Percentiles rank a stretch among this genome's conserved stretches.
These are phyloP conservation scores for Globisporangium sylvaticum DNA, from an alignment of 352 stramenopile genomes.

Conservation along the genomic window DNA sequence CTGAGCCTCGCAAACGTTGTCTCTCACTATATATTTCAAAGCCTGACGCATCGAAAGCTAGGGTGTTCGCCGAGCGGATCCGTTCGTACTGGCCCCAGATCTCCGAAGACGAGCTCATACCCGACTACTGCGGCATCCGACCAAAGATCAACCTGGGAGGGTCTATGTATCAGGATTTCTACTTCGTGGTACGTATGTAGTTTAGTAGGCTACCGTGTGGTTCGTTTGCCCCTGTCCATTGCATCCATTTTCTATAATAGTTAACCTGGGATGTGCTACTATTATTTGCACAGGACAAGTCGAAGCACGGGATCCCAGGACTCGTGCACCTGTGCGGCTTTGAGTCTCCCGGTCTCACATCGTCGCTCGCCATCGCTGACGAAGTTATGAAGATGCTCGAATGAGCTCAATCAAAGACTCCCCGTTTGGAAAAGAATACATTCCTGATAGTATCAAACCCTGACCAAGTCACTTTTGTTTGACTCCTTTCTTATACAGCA, in stretches of 20 bases:
- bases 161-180: constrained; percentile 85
- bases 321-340: constrained; percentile 94
- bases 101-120: constrained; percentile 63
- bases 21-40: constrained; percentile 10
- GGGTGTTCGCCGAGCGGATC: constrained; percentile 64
- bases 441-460: not conserved
- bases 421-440: not conserved
- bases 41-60: constrained; percentile 56
- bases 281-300: constrained; percentile 30
- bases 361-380: constrained; percentile 84
- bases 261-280: not conserved
- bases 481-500: not conserved
- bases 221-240: not conserved
- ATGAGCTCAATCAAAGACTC: not conserved
- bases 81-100: constrained; percentile 92
- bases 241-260: not conserved
- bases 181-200: constrained; percentile 55
- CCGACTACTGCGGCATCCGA: constrained; percentile 95
- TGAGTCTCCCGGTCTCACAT: constrained; percentile 94
- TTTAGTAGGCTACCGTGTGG: not conserved
- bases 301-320: constrained; percentile 71
- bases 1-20: not conserved
- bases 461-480: no score
- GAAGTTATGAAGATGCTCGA: constrained; percentile 51
- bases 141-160: constrained; percentile 89